Evolutionary conservation across 495 filamentous ascomycete genomes (phyloP).

Genomic region (Penicillium diatomitis): DNA sequence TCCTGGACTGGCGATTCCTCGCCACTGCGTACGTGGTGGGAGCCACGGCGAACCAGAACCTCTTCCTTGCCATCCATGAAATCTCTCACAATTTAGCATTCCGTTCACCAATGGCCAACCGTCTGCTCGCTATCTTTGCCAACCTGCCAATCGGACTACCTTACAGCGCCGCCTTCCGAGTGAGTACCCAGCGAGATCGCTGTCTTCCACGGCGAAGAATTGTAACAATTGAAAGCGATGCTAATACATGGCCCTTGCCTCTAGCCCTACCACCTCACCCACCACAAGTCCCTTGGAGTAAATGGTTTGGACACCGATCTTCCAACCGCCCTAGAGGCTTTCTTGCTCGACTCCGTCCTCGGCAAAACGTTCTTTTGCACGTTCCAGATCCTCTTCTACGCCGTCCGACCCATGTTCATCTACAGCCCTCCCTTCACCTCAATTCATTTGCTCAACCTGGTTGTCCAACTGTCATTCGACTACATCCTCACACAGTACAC

Average conservation of each 20-base stretch:
- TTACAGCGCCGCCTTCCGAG: constrained; percentile 92
- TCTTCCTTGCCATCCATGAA: constrained; percentile 98
- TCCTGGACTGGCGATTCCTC: constrained; percentile 78
- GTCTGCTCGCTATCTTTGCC: constrained; percentile 81
- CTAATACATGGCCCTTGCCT: constrained; percentile 3
- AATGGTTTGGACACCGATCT: constrained; percentile 95
- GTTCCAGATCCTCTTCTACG: constrained; percentile 99
- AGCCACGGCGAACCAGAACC: constrained; percentile 95
- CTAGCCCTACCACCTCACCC: constrained; percentile 93
- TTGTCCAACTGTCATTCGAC: constrained; percentile 72
- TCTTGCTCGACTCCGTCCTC: constrained; percentile 90
- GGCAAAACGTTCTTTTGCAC: constrained; percentile 99
- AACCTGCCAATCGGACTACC: constrained; percentile 94
- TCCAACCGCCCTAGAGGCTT: constrained; percentile 81
- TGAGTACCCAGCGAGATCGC: constrained; percentile 24
- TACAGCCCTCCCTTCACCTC: constrained; percentile 81
- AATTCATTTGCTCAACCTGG: constrained; percentile 75
- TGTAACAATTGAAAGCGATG: not conserved
- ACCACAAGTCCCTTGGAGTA: constrained; percentile 98
- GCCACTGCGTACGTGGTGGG: constrained; percentile 85
- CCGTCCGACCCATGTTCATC: constrained; percentile 92
- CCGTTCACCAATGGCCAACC: constrained; percentile 71
- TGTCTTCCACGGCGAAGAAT: not conserved
- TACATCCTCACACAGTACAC: constrained; percentile 48
- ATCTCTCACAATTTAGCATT: constrained; percentile 98